These are phyloP conservation scores for Oryza australiensis DNA, from an alignment of 176 grass and related monocot species.

Conservation along the genomic window DNA sequence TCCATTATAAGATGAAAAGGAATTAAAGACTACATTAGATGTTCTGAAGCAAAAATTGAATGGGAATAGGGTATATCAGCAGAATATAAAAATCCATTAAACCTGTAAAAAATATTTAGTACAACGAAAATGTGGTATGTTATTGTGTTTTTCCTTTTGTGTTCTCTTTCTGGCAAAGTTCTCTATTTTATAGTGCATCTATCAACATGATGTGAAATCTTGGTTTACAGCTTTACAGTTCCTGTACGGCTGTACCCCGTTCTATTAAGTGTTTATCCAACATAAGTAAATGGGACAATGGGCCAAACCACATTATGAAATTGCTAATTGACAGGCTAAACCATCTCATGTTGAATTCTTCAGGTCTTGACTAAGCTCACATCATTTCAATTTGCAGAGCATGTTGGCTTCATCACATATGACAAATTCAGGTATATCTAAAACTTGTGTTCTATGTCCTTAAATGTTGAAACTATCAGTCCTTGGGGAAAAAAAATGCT, in stretches of 20 bases:
- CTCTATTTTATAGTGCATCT: not conserved
- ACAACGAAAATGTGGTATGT: not conserved
- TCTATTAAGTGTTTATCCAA: not conserved
- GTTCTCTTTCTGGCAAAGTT: not conserved
- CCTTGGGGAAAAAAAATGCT: not conserved
- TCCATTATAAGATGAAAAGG: not conserved
- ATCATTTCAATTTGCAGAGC: not conserved
- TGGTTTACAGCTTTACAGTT: not conserved
- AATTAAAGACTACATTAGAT: not conserved
- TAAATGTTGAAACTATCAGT: not conserved
- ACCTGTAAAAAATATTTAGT: not conserved
- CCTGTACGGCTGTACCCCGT: not conserved
- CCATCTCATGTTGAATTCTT: not conserved
- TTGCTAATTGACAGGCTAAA: not conserved
- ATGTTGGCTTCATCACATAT: not conserved
- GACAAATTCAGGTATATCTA: slow-evolving; percentile 7
- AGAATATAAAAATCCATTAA: not conserved
- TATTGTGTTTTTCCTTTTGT: not conserved
- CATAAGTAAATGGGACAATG: not conserved
- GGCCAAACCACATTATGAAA: not conserved
- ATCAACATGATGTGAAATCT: not conserved
- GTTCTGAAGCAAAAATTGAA: not conserved
- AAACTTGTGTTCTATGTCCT: not conserved
- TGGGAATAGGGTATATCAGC: not conserved
- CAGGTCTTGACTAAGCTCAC: not conserved